These are phyloP conservation scores for Boeremia exigua DNA, from an alignment of 2,329 filamentous ascomycete species.

Conservation along the genomic window DNA sequence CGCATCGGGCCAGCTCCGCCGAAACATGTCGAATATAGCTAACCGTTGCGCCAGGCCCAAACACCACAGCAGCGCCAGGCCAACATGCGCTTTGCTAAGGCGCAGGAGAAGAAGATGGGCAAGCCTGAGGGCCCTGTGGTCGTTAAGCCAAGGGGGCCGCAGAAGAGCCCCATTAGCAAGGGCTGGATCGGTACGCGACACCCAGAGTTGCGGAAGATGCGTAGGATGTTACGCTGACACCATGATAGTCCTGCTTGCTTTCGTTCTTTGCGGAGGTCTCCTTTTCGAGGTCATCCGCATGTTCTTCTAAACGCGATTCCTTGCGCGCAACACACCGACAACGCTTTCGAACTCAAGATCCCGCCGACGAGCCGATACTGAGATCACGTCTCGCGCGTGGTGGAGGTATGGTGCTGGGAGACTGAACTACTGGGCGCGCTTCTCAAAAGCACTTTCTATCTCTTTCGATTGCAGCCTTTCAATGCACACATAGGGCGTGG, in stretches of 20 bases:
- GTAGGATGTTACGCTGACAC: not conserved
- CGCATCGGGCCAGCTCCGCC: slow-evolving; percentile 1
- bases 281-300: slow-evolving; percentile 63
- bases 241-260: slow-evolving; percentile 62
- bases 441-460: slow-evolving; percentile 4
- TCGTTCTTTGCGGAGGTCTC: slow-evolving; percentile 67
- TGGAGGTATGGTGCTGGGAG: not conserved
- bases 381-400: too few species aligned
- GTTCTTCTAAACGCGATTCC: slow-evolving; percentile 45
- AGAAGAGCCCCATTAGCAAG: slow-evolving; percentile 61
- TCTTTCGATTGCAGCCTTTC: not conserved
- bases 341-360: not conserved
- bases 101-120: slow-evolving; percentile 75
- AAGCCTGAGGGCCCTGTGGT: slow-evolving; percentile 60
- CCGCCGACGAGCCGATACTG: too few species aligned
- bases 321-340: not conserved
- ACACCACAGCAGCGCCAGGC: slow-evolving; percentile 82
- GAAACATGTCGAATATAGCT: not conserved
- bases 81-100: slow-evolving; percentile 78
- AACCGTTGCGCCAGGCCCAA: slow-evolving; percentile 66
- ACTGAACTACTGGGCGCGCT: not conserved
- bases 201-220: too few species aligned
- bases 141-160: slow-evolving; percentile 57
- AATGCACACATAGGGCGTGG: slow-evolving; percentile 9
- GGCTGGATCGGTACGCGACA: slow-evolving; percentile 65